phyloP scores from a whole-genome alignment of 2,329 filamentous ascomycete genomes.

The Alternaria dauci region DNA sequence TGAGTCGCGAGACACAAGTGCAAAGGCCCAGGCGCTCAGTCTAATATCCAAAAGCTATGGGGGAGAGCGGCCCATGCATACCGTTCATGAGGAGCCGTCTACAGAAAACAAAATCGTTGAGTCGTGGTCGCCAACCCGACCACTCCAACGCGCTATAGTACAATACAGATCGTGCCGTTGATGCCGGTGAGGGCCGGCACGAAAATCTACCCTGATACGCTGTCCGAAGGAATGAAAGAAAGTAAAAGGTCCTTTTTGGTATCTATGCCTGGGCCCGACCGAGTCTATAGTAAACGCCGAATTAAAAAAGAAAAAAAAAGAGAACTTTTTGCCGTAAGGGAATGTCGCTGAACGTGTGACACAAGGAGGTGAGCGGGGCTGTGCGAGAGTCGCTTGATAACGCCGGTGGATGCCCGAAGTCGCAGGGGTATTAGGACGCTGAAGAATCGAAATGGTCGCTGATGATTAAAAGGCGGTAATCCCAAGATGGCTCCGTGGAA shows the following conservation, averaged over 20 bases:
- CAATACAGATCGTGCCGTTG: constrained; percentile 41
- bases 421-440: constrained; percentile 51
- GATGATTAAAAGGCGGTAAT: constrained; percentile 50
- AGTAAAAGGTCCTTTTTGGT: constrained; percentile 48
- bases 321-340: constrained; percentile 49
- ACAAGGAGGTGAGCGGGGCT: constrained; percentile 30
- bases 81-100: constrained; percentile 43
- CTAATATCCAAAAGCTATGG: constrained; percentile 38
- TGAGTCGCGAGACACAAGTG: constrained; percentile 44
- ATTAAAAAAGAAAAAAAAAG: constrained; percentile 35
- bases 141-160: constrained; percentile 47
- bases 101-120: constrained; percentile 43
- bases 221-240: constrained; percentile 35
- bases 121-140: constrained; percentile 39
- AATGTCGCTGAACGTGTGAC: constrained; percentile 46
- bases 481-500: constrained; percentile 28
- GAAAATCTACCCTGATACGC: constrained; percentile 47
- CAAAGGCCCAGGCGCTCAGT: constrained; percentile 44
- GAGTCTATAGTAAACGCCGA: constrained; percentile 52
- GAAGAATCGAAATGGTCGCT: constrained; percentile 44
- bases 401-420: constrained; percentile 32
- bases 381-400: constrained; percentile 39
- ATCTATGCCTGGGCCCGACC: constrained; percentile 53
- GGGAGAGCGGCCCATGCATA: constrained; percentile 30
- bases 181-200: constrained; percentile 47